Evolutionary conservation across 2,329 filamentous ascomycete genomes (phyloP), one percentile per base, ranked within the genome.

Genomic region (Claviceps purpurea): DNA sequence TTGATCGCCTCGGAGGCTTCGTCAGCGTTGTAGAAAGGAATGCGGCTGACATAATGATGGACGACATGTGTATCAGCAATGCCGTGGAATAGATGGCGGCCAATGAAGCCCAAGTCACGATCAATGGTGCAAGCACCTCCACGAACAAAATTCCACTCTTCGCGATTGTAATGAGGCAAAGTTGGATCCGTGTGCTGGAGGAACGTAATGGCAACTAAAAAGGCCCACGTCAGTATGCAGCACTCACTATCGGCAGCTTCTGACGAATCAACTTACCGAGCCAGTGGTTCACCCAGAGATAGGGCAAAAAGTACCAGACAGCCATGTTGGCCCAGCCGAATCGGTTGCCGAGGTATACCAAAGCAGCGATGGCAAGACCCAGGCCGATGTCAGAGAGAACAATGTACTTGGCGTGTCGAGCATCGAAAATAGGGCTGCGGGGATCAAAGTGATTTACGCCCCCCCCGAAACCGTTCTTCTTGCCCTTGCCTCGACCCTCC

Each of bases 261-360:
- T 7, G 45, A 30, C 4, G 13, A 11, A 4, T 30, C 47, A 26
- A 78, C 87, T 78, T 82, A 93, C 88, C 87, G 52, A 97, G 85
- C 91, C 91, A 97, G 81, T 96, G 89, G 80, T 97, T 95, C 52
- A 96, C 90, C 91, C 91, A 96, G 55, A 96, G 77, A 69, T 97
- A 98, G 39, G 93, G 93, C 54, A 94, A 65, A 64, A 90, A 82
- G 73, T 98, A 98, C 91, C 93, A 97, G 57, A 98, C 85, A 55
- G 87, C 72, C 67, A 97, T 75, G 75, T 96, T 97, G 66, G 75
- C 68, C 76, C 83, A 91, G 64, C 93, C 93, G 61, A 84, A 96
- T 52, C 71, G 86, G 68, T 82, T 82, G 62, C 83, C 83, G 58
- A 96, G 74, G 62, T 76, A 77, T 70, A 78, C 78, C 55, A 95